A percentile compares a stretch with the other conserved stretches of the same genome.
Conservation (phyloP, 768 basidiomycete genomes). For the Neoboletus magnificus region DNA sequence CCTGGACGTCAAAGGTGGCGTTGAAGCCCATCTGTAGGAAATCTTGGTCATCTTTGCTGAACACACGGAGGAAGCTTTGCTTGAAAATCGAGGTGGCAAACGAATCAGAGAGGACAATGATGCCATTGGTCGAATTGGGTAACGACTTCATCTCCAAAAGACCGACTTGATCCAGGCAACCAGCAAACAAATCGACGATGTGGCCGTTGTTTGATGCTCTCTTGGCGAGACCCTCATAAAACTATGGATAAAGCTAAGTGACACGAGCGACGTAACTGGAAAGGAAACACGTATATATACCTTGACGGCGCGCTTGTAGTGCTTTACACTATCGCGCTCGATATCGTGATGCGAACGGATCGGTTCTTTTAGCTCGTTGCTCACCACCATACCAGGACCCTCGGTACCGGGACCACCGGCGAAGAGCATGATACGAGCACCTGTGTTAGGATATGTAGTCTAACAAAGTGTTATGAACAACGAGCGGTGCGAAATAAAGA, state of each 20-base stretch:
- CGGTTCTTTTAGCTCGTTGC: slow-evolving; percentile 92
- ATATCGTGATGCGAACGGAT: slow-evolving; percentile 99
- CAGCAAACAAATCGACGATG: slow-evolving; percentile 92
- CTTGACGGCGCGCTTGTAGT: slow-evolving; percentile 96
- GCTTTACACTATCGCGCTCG: slow-evolving; percentile 93
- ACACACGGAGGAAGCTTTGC: slow-evolving; percentile 91
- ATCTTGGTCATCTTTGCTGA: slow-evolving; percentile 91
- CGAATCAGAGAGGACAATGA: slow-evolving; percentile 93
- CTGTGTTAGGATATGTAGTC: slow-evolving; percentile 94
- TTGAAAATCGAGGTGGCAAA: slow-evolving; percentile 99
- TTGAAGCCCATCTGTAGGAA: slow-evolving; percentile 97
- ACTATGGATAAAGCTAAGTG: slow-evolving; percentile 46
- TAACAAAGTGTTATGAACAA: slow-evolving; percentile 13
- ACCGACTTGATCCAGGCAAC: slow-evolving; percentile 97
- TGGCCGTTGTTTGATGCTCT: slow-evolving; percentile 94
- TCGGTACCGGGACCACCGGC: slow-evolving; percentile 94
- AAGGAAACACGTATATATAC: slow-evolving; percentile 41
- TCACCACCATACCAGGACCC: slow-evolving; percentile 96
- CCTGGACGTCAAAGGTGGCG: slow-evolving; percentile 97
- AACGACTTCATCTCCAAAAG: slow-evolving; percentile 96
- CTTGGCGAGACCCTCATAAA: slow-evolving; percentile 92
- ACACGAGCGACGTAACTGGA: background rate
- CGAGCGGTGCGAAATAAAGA: background rate
- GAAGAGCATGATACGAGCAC: slow-evolving; percentile 94
- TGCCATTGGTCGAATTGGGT: slow-evolving; percentile 94